A percentile compares a stretch with the other conserved stretches of the same genome.
These are phyloP conservation scores for Austroboletus novae-zelandiae DNA, from an alignment of 1,284 basidiomycete species.

Conservation along the genomic window DNA sequence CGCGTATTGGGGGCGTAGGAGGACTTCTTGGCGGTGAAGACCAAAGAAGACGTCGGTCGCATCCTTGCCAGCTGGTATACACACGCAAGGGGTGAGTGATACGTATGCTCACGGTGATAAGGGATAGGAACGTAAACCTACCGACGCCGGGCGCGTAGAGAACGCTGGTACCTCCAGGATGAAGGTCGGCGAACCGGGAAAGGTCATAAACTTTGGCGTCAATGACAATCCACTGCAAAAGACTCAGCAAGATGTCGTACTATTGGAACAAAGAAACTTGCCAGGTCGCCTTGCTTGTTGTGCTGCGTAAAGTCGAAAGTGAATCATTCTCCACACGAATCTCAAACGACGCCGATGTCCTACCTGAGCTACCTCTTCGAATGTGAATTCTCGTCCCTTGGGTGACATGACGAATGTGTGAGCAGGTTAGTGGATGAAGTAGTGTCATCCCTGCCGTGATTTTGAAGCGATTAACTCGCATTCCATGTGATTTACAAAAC, in stretches of 20 bases:
- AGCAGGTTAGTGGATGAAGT: not conserved
- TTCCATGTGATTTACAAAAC: not conserved
- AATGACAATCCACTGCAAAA: conserved; percentile 57
- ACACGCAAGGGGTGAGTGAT: not conserved
- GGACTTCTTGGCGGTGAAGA: conserved; percentile 87
- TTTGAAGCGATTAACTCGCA: not conserved
- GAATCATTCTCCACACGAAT: not conserved
- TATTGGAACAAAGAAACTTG: conserved; percentile 28
- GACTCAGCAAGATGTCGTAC: conserved; percentile 1
- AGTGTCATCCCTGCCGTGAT: no score
- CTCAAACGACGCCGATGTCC: not conserved
- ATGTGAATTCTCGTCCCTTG: conserved; percentile 38
- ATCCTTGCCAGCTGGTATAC: conserved; percentile 63
- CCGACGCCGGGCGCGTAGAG: conserved; percentile 42
- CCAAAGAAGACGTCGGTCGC: conserved; percentile 89
- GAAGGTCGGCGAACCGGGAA: conserved; percentile 58
- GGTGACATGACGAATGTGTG: conserved; percentile 24
- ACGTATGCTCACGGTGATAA: not conserved
- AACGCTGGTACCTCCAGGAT: conserved; percentile 66
- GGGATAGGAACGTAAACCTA: conserved; percentile 19
- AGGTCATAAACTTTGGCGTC: conserved; percentile 70
- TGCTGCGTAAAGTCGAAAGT: conserved; percentile 47
- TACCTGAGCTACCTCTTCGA: conserved; percentile 57
- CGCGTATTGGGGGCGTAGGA: conserved; percentile 77
- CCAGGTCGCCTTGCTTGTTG: conserved; percentile 72